phyloP scores from a whole-genome alignment of 106 monocot genomes.

The Platanthera guangdongensis region DNA sequence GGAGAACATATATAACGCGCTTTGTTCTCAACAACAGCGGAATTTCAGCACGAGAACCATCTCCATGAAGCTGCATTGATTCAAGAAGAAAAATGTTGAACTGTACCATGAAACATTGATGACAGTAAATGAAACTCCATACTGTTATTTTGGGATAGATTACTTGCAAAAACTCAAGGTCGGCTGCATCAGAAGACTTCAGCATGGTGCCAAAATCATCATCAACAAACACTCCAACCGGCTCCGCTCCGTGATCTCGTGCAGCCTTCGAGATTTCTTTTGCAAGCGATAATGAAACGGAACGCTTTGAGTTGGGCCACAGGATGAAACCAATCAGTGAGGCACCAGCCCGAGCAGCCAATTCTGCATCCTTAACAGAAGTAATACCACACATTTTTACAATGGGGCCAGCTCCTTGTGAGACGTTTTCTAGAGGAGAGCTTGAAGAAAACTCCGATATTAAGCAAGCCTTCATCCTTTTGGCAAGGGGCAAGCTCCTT shows the following conservation, averaged over 20 bases:
- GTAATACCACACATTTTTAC: slow-evolving; percentile 94
- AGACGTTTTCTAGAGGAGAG: slow-evolving; percentile 10
- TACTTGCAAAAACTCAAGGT: slow-evolving; percentile 66
- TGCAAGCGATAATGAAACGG: slow-evolving; percentile 46
- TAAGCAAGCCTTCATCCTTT: slow-evolving; percentile 6
- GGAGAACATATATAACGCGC: slow-evolving; percentile 73
- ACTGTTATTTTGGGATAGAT: neutral
- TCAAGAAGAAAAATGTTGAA: neutral
- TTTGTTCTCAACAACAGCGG: slow-evolving; percentile 27
- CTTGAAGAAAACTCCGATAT: slow-evolving; percentile 6
- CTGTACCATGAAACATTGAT: neutral
- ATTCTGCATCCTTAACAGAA: slow-evolving; percentile 72
- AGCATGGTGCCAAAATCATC: slow-evolving; percentile 66
- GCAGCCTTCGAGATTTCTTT: slow-evolving; percentile 84
- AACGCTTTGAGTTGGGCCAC: slow-evolving; percentile 87
- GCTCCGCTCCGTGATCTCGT: slow-evolving; percentile 50
- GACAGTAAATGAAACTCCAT: neutral
- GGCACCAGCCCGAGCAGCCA: slow-evolving; percentile 64
- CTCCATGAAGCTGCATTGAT: slow-evolving; percentile 79
- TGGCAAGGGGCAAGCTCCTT: slow-evolving; percentile 14
- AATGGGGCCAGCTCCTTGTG: slow-evolving; percentile 25
- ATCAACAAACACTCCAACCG: slow-evolving; percentile 93
- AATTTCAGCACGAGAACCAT: slow-evolving; percentile 51
- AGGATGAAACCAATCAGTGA: slow-evolving; percentile 84
- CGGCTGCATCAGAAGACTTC: slow-evolving; percentile 28